Conservation (phyloP, 305 asterid genomes). For the Rubia tinctorum region DNA sequence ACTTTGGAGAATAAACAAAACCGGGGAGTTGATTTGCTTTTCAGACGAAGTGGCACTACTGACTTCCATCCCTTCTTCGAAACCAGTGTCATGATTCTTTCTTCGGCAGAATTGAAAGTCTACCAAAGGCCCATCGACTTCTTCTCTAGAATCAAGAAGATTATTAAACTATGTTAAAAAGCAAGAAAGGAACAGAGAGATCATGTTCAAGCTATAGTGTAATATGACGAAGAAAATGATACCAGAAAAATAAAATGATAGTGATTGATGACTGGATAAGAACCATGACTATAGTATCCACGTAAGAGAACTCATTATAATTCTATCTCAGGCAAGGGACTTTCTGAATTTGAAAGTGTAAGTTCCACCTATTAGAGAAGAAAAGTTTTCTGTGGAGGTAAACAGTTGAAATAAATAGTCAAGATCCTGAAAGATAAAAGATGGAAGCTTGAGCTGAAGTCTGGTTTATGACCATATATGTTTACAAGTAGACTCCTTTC, state of each 20-base stretch:
- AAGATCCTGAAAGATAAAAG: constrained; percentile 4
- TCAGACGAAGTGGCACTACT: constrained; percentile 46
- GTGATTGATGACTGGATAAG: constrained; percentile 3
- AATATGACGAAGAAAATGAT: not conserved
- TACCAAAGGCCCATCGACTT: constrained; percentile 32
- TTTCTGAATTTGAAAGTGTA: not conserved
- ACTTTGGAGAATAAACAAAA: constrained; percentile 87
- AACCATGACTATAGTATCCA: not conserved
- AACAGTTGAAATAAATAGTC: not conserved
- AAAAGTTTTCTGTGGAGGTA: not conserved
- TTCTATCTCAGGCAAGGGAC: not conserved
- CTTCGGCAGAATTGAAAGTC: constrained; percentile 27
- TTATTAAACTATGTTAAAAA: constrained; percentile 11
- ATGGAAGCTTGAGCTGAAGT: not conserved
- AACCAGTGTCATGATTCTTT: constrained; percentile 55
- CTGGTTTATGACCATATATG: not conserved
- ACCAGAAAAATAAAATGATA: not conserved
- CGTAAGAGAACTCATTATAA: not conserved
- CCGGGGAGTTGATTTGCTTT: constrained; percentile 53
- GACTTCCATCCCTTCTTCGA: constrained; percentile 79
- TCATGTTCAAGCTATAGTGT: not conserved
- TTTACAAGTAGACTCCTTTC: not conserved
- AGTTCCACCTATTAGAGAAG: not conserved
- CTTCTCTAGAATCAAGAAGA: constrained; percentile 34
- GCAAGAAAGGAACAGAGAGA: not conserved